Conservation (phyloP, 352 stramenopile species). For the Phytopythium cucurbitacearum region DNA sequence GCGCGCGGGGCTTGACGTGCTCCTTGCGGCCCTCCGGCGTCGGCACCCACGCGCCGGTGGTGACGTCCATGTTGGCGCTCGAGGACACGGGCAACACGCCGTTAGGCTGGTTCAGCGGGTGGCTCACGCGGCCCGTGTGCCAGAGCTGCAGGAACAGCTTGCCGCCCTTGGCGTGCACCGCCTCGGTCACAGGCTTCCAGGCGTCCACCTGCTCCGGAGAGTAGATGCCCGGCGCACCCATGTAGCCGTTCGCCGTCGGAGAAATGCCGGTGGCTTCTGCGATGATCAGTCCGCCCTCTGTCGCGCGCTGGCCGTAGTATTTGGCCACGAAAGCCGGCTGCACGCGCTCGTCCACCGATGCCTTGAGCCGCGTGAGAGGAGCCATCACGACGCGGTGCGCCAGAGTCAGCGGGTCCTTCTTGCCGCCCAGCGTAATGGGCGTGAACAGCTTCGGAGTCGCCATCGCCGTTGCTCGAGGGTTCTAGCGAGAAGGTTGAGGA, state of each 20-base stretch:
- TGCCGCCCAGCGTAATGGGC: slow-evolving; percentile 22
- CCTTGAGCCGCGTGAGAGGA: slow-evolving; percentile 37
- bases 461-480: slow-evolving; percentile 6
- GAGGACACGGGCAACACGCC: slow-evolving; percentile 31
- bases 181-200: slow-evolving; percentile 38
- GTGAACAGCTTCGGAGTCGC: slow-evolving; percentile 28
- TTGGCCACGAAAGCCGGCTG: slow-evolving; percentile 29
- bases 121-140: slow-evolving; percentile 53
- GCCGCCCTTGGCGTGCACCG: slow-evolving; percentile 54
- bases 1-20: slow-evolving; percentile 39
- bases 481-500: too few species aligned
- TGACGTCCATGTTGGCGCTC: slow-evolving; percentile 10
- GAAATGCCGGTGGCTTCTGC: slow-evolving; percentile 32
- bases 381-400: slow-evolving; percentile 55
- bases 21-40: slow-evolving; percentile 30
- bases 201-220: slow-evolving; percentile 22
- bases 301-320: slow-evolving; percentile 34
- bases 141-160: slow-evolving; percentile 69
- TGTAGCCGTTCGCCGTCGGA: slow-evolving; percentile 9
- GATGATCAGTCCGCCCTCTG: slow-evolving; percentile 32
- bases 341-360: slow-evolving; percentile 22
- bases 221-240: slow-evolving; percentile 27
- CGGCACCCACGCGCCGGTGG: slow-evolving; percentile 14
- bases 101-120: slow-evolving; percentile 35
- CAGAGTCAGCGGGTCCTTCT: slow-evolving; percentile 32